Evolutionary conservation across 2,329 filamentous ascomycete genomes (phyloP).

Genomic region (Botrytis galanthina): DNA sequence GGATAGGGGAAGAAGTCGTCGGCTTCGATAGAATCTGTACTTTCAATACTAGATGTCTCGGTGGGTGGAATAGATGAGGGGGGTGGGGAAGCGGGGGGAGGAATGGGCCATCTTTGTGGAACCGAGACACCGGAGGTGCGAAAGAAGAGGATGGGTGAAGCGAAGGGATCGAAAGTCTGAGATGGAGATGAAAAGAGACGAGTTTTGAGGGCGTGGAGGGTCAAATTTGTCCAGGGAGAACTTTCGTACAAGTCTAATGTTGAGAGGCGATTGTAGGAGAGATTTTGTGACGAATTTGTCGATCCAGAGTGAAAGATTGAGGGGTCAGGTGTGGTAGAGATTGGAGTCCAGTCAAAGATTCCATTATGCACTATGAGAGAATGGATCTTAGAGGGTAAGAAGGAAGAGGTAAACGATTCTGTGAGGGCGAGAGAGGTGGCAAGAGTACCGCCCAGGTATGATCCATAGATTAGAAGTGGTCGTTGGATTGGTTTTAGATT

Average conservation of each 20-base stretch:
- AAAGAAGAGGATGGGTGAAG: conserved; percentile 58
- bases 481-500: conserved; percentile 36
- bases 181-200: conserved; percentile 50
- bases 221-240: conserved; percentile 24
- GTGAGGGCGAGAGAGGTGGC: conserved; percentile 58
- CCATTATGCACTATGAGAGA: conserved; percentile 58
- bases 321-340: conserved; percentile 48
- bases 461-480: conserved; percentile 49
- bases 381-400: conserved; percentile 34
- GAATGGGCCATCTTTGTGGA: conserved; percentile 28
- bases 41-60: neutral
- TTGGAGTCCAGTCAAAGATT: conserved; percentile 63
- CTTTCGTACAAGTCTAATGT: neutral
- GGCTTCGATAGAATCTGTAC: neutral
- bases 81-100: conserved; percentile 7
- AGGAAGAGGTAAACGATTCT: conserved; percentile 47
- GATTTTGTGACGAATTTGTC: neutral
- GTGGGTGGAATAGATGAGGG: neutral
- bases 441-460: conserved; percentile 56
- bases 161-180: conserved; percentile 59
- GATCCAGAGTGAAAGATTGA: neutral
- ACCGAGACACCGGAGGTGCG: conserved; percentile 46
- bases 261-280: neutral
- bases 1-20: neutral
- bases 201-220: conserved; percentile 39